These are phyloP conservation scores for Magnaporthiopsis incrustans DNA, from an alignment of 2,329 filamentous ascomycete genomes.

Conservation along the genomic window DNA sequence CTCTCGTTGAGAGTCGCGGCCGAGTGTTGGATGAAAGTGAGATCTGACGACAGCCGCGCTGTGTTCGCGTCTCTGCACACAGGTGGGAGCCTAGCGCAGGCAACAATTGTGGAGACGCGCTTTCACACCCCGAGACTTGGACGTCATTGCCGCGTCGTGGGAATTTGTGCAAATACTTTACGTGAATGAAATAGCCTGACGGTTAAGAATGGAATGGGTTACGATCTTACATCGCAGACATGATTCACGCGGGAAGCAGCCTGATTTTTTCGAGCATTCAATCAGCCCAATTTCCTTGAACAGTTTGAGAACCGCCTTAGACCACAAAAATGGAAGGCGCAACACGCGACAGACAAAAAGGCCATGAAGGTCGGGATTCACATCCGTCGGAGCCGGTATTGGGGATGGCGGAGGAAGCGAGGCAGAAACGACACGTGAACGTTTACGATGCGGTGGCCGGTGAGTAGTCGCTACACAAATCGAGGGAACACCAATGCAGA, in stretches of 20 bases:
- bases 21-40: background rate
- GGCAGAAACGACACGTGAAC: constrained; percentile 35
- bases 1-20: background rate
- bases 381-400: background rate
- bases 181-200: no score
- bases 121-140: background rate
- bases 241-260: background rate
- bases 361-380: background rate
- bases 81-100: background rate
- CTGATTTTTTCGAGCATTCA: background rate
- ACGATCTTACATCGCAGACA: background rate
- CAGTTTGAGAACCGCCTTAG: no score
- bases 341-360: background rate
- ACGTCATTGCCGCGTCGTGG: background rate
- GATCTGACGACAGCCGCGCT: background rate
- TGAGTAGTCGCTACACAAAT: constrained; percentile 23
- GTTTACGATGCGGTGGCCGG: constrained; percentile 69
- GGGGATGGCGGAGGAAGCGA: background rate
- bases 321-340: background rate
- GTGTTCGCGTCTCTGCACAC: background rate
- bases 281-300: background rate
- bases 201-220: background rate
- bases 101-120: background rate
- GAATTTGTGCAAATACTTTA: no score
- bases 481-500: background rate